Evolutionary conservation across 306 rosid species (phyloP).

Genomic region (Ormosia emarginata): DNA sequence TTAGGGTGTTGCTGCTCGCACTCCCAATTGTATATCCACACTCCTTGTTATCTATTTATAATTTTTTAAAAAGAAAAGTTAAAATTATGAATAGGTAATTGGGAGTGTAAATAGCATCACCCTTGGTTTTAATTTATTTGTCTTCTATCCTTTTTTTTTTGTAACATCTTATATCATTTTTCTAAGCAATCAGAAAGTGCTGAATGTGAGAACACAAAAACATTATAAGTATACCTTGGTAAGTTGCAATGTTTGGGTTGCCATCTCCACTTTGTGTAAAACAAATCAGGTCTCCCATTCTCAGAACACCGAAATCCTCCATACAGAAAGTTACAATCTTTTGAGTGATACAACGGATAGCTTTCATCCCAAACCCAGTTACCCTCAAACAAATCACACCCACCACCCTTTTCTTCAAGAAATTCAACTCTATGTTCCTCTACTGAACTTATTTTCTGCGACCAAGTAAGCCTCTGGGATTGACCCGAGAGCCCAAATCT

Average conservation of each 20-base stretch:
- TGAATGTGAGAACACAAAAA: not conserved
- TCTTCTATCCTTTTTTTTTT: not conserved
- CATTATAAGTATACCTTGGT: conserved; percentile 55
- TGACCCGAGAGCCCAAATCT: conserved; percentile 40
- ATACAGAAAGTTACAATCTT: conserved; percentile 62
- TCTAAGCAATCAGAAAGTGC: not conserved
- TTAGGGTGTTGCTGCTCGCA: too few species aligned
- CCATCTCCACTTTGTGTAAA: conserved; percentile 95
- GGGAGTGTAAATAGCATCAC: not conserved
- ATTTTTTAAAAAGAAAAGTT: too few species aligned
- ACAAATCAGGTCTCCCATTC: conserved; percentile 87
- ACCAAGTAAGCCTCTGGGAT: conserved; percentile 42
- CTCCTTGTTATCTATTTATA: too few species aligned
- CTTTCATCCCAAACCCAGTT: conserved; percentile 90
- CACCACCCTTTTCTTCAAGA: conserved; percentile 38
- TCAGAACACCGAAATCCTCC: conserved; percentile 76
- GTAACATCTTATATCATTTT: not conserved
- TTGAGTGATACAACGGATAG: conserved; percentile 71
- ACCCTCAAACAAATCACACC: conserved; percentile 79
- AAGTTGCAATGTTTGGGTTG: conserved; percentile 79
- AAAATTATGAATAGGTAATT: too few species aligned
- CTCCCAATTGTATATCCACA: not conserved
- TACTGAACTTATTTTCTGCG: conserved; percentile 32
- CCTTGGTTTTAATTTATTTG: not conserved
- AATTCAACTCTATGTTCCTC: conserved; percentile 48